phyloP scores from a whole-genome alignment of 1,284 basidiomycete genomes.

The Lentinus polychrous region DNA sequence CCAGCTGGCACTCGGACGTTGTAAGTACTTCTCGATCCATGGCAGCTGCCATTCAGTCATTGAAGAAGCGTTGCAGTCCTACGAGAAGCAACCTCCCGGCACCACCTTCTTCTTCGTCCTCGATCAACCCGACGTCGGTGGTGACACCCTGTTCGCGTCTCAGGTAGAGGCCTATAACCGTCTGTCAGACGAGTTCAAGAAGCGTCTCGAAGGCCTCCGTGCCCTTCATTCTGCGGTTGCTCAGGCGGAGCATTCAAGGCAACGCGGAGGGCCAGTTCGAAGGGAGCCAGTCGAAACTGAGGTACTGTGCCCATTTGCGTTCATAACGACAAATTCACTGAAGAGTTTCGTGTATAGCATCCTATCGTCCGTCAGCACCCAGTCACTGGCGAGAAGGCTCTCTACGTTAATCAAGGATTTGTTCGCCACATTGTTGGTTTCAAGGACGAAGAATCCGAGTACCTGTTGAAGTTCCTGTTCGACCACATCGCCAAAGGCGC shows the following conservation, averaged over 20 bases:
- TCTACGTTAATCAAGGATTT: slow-evolving; percentile 61
- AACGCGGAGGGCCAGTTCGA: slow-evolving; percentile 46
- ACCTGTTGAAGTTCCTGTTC: slow-evolving; percentile 53
- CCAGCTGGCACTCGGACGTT: slow-evolving; percentile 40
- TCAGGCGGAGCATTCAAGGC: slow-evolving; percentile 50
- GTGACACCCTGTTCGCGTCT: slow-evolving; percentile 55
- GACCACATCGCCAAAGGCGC: slow-evolving; percentile 44
- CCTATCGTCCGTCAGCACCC: slow-evolving; percentile 54
- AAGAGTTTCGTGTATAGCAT: slow-evolving; percentile 23
- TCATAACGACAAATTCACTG: neutral
- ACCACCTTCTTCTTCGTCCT: slow-evolving; percentile 57
- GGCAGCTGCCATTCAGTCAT: neutral
- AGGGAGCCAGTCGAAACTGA: slow-evolving; percentile 57
- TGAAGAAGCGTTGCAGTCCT: slow-evolving; percentile 29
- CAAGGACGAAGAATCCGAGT: slow-evolving; percentile 62
- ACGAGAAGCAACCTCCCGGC: slow-evolving; percentile 57
- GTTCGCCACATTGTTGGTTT: slow-evolving; percentile 59
- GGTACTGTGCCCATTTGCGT: slow-evolving; percentile 19
- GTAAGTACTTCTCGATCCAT: slow-evolving; percentile 20
- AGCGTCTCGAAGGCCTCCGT: slow-evolving; percentile 54
- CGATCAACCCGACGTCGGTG: slow-evolving; percentile 34
- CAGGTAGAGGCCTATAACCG: slow-evolving; percentile 60
- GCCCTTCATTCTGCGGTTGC: slow-evolving; percentile 60
- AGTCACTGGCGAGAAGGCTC: slow-evolving; percentile 59
- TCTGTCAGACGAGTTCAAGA: slow-evolving; percentile 62